Evolutionary conservation across 345 rosid species (phyloP).

Genomic region (Adansonia digitata): DNA sequence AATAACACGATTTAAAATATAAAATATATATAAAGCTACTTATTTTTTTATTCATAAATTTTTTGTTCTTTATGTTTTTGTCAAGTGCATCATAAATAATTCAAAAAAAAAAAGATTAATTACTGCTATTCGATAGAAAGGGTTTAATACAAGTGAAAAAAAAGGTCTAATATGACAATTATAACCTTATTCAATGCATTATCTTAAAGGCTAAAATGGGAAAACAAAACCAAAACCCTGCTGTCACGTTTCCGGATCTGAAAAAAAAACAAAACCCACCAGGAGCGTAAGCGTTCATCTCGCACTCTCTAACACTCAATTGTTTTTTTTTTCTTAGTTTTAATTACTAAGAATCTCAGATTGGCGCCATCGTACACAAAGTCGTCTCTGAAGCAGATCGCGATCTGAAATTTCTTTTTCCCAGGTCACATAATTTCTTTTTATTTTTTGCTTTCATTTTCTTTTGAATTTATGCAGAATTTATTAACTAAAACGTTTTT

Average conservation of each 20-base stretch:
- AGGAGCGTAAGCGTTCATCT: background rate
- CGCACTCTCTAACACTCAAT: background rate
- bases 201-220: background rate
- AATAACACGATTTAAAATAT: no score
- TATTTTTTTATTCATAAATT: no score
- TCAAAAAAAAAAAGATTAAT: no score
- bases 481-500: background rate
- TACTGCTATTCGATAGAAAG: no score
- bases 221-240: background rate
- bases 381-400: constrained; percentile 11
- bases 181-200: no score
- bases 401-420: background rate
- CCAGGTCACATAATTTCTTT: background rate
- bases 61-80: no score
- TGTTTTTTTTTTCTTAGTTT: no score
- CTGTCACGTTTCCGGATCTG: background rate
- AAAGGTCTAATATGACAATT: no score
- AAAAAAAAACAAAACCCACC: background rate
- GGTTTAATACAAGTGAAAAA: no score
- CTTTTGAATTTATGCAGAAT: background rate
- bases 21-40: no score
- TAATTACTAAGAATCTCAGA: no score
- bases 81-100: no score
- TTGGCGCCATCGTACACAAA: constrained; percentile 6
- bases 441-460: background rate